Base-by-base conservation (phyloP, 148 eudicot genomes). In the Nepenthes gracilis region DNA sequence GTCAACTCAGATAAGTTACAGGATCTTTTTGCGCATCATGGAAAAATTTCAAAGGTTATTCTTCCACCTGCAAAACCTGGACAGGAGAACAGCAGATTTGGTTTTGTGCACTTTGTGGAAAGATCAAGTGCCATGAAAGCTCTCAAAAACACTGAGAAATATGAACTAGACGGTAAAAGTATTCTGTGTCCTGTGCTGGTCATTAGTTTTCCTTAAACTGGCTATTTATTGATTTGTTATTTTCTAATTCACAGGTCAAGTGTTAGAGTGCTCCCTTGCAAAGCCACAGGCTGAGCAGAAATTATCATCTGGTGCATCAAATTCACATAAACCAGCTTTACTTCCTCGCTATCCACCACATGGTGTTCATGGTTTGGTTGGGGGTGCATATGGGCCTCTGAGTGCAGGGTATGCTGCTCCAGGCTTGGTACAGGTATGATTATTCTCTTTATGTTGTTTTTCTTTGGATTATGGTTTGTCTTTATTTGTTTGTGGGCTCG, bases 61-160 rank as follows among this genome's bases (percentile, higher is more conserved):
- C 82, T 93, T 35, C 96, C 98, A 34, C 87, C 98, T 67, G 88
- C 98, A 36, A 93, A 93, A 75, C 71, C 82, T 38, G 98, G 98
- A 32, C 87, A 85, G n/a, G 96, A 93, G 64, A 82, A 81, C 58
- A 86, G 95, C 77, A 85, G 98, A 75, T 88, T 78, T 75, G 98
- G 96, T 57, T 93, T 93, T 81, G 80, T 93, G 61, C 98, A 93
- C 78, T 93, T 85, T 68, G 81, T 71, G 47, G 95, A 93, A 12
- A 84, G 94, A 76, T 70, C 96, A 54, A 78, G 88, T 63, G 86
- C 90, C 47, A 62, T 93, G 87, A 86, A 84, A 66, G 94, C 91
- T 66, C 45, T 88, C 34, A 71, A 86, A 80, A 69, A 77, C 67
- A 82, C 88, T 2, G 98, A 88, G 77, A 93, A 74, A 78, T 88